Percentiles rank a stretch among this genome's conserved stretches.
Evolutionary conservation across 257 asterid genomes (phyloP).

Genomic region (Solanum sitiens): DNA sequence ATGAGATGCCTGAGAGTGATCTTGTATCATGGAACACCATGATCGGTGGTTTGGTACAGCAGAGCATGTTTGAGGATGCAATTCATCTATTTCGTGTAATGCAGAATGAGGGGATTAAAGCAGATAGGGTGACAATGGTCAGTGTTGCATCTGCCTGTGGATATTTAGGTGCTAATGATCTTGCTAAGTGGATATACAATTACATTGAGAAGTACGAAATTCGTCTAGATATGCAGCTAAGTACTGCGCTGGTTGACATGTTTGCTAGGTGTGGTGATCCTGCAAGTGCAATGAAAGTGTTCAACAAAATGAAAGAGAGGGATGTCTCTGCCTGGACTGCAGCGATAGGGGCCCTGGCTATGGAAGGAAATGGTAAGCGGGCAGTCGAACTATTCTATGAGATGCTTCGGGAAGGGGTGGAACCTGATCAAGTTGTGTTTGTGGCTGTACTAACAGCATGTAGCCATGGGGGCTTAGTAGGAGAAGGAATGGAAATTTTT

Average conservation of each 20-base stretch:
- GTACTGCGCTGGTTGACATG: conserved; percentile 39
- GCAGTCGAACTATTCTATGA: conserved; percentile 32
- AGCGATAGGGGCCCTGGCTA: conserved; percentile 43
- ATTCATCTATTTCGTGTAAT: conserved; percentile 31
- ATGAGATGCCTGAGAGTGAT: conserved; percentile 36
- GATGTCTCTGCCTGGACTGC: conserved; percentile 57
- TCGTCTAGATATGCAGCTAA: conserved; percentile 18
- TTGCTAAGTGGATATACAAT: conserved; percentile 39
- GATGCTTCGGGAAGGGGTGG: conserved; percentile 22
- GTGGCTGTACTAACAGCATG: conserved; percentile 45
- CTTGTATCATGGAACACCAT: conserved; percentile 52
- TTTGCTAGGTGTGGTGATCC: conserved; percentile 53
- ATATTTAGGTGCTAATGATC: conserved; percentile 39
- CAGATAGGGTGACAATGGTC: conserved; percentile 46
- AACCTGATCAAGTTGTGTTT: conserved; percentile 34
- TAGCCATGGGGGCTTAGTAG: conserved; percentile 39
- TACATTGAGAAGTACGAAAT: conserved; percentile 19
- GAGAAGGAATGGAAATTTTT: conserved; percentile 33
- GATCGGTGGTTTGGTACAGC: conserved; percentile 32
- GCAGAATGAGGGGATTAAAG: conserved; percentile 31
- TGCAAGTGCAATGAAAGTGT: conserved; percentile 27
- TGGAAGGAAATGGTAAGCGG: conserved; percentile 40
- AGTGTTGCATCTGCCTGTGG: conserved; percentile 55
- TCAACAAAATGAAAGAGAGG: conserved; percentile 18
- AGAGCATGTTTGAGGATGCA: conserved; percentile 29